Evolutionary conservation across 768 basidiomycete genomes (phyloP), one percentile per base, ranked within the genome.

Genomic region (Agaricus sinodeliciosus): DNA sequence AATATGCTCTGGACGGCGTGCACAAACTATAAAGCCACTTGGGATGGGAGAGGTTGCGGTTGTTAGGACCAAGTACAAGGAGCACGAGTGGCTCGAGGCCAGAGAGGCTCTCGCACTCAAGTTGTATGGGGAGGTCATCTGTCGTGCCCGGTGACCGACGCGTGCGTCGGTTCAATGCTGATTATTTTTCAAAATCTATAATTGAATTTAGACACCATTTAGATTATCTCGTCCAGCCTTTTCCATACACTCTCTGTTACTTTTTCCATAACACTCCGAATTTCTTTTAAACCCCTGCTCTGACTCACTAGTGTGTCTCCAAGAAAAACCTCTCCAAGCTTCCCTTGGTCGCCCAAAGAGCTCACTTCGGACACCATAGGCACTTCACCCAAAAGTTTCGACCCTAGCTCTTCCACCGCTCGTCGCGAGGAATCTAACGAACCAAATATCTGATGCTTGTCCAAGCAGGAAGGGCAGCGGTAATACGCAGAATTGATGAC

Each of bases 31-130:
- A 11, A 82, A 82, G 55, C 92, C 94, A 0, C 72, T 98, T 50
- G 85, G 87, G 0, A 81, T 98, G 76, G 94, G 96, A 15, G 96
- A 99, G 72, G 81, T 98, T 58, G 88, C 90, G 18, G 80, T 98
- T 9, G 82, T 99, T 15, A 78, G 73, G 67, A 92, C 87, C 34
- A 75, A 75, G 59, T 77, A 74, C 61, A 80, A 71, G 69, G 82
- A 87, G 63, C 72, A 87, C 55, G 84, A 87, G 63, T 97, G 90
- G 84, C 59, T 96, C 60, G 95, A 99, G 66, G 94, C 93, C 4
- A 76, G 94, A 66, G 94, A 99, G 67, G 95, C 95, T 5, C 67
- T 95, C 62, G 74, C 82, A 67, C 64, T 91, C 63, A 83, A 81
- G 47, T 57, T 94, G 7, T 74, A 81, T 2, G 95, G 95, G 4